These are phyloP conservation scores for Pistacia vera DNA, from an alignment of 345 rosid genomes.

Conservation along the genomic window DNA sequence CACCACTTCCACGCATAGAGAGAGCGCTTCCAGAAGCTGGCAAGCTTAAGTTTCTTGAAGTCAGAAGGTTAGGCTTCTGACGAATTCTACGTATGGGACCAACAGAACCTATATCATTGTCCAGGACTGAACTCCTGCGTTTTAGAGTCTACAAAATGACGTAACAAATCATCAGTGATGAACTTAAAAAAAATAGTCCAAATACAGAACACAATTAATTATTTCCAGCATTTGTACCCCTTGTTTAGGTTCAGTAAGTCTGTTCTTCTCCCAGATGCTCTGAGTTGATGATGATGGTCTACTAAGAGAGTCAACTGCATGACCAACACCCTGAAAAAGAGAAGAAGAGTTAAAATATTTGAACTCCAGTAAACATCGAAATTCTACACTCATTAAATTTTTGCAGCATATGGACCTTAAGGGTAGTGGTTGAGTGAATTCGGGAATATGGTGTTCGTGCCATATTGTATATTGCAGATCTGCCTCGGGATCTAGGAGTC, in stretches of 20 bases:
- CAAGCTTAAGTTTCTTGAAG: conserved; percentile 43
- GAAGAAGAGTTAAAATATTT: conserved; percentile 9
- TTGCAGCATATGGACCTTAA: conserved; percentile 52
- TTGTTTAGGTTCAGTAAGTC: conserved; percentile 58
- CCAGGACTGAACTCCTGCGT: conserved; percentile 75
- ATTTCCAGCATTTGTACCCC: conserved; percentile 39
- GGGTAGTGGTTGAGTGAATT: conserved; percentile 42
- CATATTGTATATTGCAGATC: conserved; percentile 93
- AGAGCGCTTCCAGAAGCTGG: conserved; percentile 38
- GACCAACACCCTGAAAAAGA: conserved; percentile 44
- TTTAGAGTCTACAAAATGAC: conserved; percentile 60
- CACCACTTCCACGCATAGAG: conserved; percentile 31
- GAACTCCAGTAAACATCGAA: conserved; percentile 3
- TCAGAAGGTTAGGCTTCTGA: conserved; percentile 73
- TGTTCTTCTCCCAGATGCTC: conserved; percentile 44
- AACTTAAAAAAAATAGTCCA: background rate
- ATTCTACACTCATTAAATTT: background rate
- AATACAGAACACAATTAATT: background rate
- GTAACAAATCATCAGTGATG: conserved; percentile 6
- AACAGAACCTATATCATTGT: conserved; percentile 71
- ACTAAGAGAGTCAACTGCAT: conserved; percentile 31
- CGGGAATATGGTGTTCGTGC: conserved; percentile 86
- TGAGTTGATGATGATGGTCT: conserved; percentile 48
- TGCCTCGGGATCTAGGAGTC: conserved; percentile 80
- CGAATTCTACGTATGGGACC: conserved; percentile 93